Evolutionary conservation across 2,329 filamentous ascomycete genomes (phyloP).

Genomic region (Plectosphaerella plurivora): DNA sequence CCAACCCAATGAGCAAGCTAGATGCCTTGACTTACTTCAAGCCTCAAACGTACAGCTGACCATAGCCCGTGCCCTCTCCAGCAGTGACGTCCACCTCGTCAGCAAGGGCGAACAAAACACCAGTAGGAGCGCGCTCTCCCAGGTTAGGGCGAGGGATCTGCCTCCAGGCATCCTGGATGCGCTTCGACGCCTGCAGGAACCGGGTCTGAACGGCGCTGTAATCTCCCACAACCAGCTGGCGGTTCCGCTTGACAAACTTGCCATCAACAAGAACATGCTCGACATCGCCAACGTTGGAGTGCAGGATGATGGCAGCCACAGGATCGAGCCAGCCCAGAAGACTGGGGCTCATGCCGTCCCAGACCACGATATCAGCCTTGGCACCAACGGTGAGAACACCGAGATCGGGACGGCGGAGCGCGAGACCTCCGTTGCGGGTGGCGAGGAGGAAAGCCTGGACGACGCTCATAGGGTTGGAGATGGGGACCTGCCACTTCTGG

Average conservation of each 20-base stretch:
- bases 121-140: constrained; percentile 15
- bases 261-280: constrained; percentile 45
- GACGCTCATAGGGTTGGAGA: constrained; percentile 44
- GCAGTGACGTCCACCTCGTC: not conserved
- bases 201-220: constrained; percentile 21
- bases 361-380: constrained; percentile 50
- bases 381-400: constrained; percentile 43
- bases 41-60: not conserved
- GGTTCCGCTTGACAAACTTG: constrained; percentile 38
- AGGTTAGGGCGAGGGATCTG: constrained; percentile 18
- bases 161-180: constrained; percentile 21
- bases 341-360: constrained; percentile 39
- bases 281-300: constrained; percentile 48
- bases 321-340: constrained; percentile 51
- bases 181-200: constrained; percentile 20
- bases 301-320: constrained; percentile 50
- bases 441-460: constrained; percentile 52
- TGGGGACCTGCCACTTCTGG: constrained; percentile 33
- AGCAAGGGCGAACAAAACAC: not conserved
- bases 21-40: no score
- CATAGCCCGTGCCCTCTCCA: not conserved
- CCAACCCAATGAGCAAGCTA: no score
- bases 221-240: constrained; percentile 24
- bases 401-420: constrained; percentile 43
- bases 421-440: constrained; percentile 45